Evolutionary conservation across 805 yeast genomes (phyloP), one percentile per base, ranked within the genome.

Genomic region (Metschnikowia lochheadii): DNA sequence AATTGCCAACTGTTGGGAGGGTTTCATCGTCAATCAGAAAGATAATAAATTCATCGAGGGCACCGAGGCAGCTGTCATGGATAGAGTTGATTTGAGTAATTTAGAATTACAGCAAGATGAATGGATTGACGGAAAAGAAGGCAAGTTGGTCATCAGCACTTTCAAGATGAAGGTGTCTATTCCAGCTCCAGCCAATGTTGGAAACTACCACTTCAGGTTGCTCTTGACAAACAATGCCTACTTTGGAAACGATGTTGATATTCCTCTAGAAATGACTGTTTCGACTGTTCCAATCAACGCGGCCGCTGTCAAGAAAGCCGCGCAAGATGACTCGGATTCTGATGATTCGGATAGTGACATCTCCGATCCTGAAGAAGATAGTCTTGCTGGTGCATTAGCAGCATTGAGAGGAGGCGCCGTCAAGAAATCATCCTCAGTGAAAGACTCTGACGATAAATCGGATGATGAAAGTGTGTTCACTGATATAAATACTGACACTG

Each of bases 11-110:
- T 58, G 56, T 29, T 92, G 96, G 91, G 73, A 80, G 42, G 91
- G 85, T 32, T 77, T 84, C 46, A 68, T 94, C 46, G 72, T 81
- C 32, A 72, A 80, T 48, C 96, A 89, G 66, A 83, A 83, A 57
- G 98, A 92, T 67, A 82, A 81, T 53, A 89, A 87, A 65, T 71
- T 94, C 42, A 80, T 85, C 20, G 97, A 91, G 51, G 71, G 68
- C 14, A 55, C 65, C 56, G 73, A 80, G 8, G 89, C 89, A 3
- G 73, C 75, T 20, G 67, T 67, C 44, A 62, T 87, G 56, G 76
- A 76, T 40, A 72, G 79, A 53, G 70, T 77, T 29, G 84, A 81
- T 51, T 67, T 81, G 47, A 68, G 76, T 37, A 87, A 88, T 65
- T 69, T 87, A 59, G 63, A 64, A 21, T 67, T 84, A 48, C 59